Evolutionary conservation across 306 rosid species (phyloP).

Genomic region (Macrotyloma uniflorum): DNA sequence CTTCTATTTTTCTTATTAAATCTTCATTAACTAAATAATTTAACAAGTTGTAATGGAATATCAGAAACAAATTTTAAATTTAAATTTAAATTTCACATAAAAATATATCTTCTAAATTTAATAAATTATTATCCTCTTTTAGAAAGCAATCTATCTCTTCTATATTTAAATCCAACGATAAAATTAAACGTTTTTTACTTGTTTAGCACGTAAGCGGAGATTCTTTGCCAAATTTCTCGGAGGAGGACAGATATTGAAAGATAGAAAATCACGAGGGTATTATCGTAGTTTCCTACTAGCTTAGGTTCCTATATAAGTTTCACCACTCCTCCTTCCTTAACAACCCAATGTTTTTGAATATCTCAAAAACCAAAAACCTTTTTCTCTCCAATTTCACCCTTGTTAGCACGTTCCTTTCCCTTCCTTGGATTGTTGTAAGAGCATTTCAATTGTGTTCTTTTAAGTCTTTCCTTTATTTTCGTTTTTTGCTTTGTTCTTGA

Average conservation of each 20-base stretch:
- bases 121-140: not conserved
- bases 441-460: not conserved
- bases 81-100: too few relatives aligned
- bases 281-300: not conserved
- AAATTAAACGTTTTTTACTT: not conserved
- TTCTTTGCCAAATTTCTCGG: slow-evolving; percentile 14
- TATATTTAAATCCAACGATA: not conserved
- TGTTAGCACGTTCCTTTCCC: not conserved
- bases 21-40: too few relatives aligned
- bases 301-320: slow-evolving; percentile 11
- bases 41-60: too few relatives aligned
- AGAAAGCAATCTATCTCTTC: too few relatives aligned
- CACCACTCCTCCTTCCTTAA: not conserved
- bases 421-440: slow-evolving; percentile 20
- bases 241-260: not conserved
- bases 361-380: not conserved
- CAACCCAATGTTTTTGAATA: not conserved
- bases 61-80: too few relatives aligned
- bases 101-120: too few relatives aligned
- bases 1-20: too few relatives aligned
- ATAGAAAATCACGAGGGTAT: not conserved
- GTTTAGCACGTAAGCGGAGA: slow-evolving; percentile 9
- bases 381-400: not conserved
- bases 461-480: not conserved
- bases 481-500: not conserved